Base-by-base conservation (phyloP, 2,329 filamentous ascomycete genomes). In the Sphaerulina vaccinii region DNA sequence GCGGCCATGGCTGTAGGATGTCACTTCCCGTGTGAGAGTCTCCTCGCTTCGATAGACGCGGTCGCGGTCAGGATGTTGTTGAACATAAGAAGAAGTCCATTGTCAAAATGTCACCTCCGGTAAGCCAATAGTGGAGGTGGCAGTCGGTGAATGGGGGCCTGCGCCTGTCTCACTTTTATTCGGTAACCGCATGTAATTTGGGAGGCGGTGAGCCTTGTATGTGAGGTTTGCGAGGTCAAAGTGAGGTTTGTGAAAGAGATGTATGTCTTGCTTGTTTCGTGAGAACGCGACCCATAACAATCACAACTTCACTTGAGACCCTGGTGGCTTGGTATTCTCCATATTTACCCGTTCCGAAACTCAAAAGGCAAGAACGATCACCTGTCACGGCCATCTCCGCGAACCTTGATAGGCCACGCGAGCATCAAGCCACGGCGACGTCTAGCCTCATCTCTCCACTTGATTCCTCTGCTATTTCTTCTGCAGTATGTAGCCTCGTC, bases 1-100 rank as follows among this genome's bases (percentile, higher is more conserved):
- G 52, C 47, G 7, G 59, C 50, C 57, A 59, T 59, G 15, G 10
- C 53, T 16, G 41, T 22, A 18, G 13, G 24, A 9, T 37, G 33
- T n/a, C 16, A 10, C 27, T 13, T 32, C 9, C 27, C 10, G 27
- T 32, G 9, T 3, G 3, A 9, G n/a, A 13, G 2, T 9, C 27
- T 32, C 2, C n/a, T 32, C 10, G 27, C 27, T 32, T 11, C 8
- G 27, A 9, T 10, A 32, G 3, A 13, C n/a, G 27, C 10, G 27
- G 27, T 32, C 27, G 27, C 10, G n/a, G 2, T 32, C 27, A 32
- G 27, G 27, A 13, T 32, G n/a, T 32, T 13, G 27, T 9, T 32
- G 27, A 9, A 2, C 10, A 3, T 32, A 13, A 4, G n/a, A 32
- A 13, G 27, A 10, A 10, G 5, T 32, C n/a, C 27, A 32, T 32